A percentile compares a stretch with the other conserved stretches of the same genome.
Conservation (phyloP, 257 asterid species). For the Solanum commersonii region DNA sequence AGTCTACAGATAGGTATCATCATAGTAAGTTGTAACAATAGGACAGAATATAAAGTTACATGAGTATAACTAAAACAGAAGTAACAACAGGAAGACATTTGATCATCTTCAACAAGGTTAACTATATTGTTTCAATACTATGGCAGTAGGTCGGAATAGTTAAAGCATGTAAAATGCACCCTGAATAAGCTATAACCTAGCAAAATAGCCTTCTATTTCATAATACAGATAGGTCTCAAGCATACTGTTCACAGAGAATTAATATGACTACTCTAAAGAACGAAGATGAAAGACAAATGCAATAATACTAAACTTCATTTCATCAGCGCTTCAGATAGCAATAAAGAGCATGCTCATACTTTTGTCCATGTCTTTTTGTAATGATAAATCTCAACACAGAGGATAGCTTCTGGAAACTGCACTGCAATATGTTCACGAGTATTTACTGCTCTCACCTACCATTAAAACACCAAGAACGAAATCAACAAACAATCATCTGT, state of each 20-base stretch:
- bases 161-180: background rate
- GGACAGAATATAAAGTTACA: background rate
- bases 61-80: background rate
- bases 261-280: background rate
- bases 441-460: constrained; percentile 51
- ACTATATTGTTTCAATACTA: background rate
- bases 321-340: background rate
- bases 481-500: background rate
- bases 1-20: constrained; percentile 30
- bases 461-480: background rate
- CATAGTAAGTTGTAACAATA: constrained; percentile 5
- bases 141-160: background rate
- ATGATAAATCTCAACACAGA: constrained; percentile 78
- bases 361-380: constrained; percentile 39
- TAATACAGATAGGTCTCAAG: background rate
- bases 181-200: background rate
- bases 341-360: constrained; percentile 22
- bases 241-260: background rate
- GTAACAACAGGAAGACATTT: background rate
- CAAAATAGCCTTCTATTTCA: background rate
- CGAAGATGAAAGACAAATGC: background rate
- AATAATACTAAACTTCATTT: background rate
- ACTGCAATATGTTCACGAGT: constrained; percentile 32
- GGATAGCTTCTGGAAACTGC: constrained; percentile 61
- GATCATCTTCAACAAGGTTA: background rate